Evolutionary conservation across 371 early-diverging fungal species (phyloP), one percentile per base, ranked within the genome.

Genomic region (Encephalitozoon cuniculi): DNA sequence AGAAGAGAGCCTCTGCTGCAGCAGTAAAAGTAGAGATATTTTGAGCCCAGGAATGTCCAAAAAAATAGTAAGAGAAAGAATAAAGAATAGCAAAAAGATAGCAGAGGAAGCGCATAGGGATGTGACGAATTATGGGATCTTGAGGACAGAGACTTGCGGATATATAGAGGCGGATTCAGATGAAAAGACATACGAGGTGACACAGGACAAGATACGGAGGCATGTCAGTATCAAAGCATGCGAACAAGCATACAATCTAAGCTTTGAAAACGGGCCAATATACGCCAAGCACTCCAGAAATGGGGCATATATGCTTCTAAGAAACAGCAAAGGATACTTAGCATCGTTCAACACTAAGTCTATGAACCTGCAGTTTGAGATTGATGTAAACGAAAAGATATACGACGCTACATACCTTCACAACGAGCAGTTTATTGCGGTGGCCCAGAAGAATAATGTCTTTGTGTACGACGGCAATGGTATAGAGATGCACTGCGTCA

Each of bases 401-500:
- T 89, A 92, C 21, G 95, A 92, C 86, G 93, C 94, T 18, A 74
- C 41, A 34, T 74, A 54, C 65, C 69, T 95, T 28, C 94, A 97
- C 82, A 93, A 94, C 84, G 93, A 95, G 85, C 90, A 88, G n/a
- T 86, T 94, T 88, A 91, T 93, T 83, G 97, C 97, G 2, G 92
- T 90, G 12, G 96, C 96, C 23, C 96, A 98, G 87, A 92, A 92
- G 83, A 89, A 92, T 83, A 89, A 90, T 78, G 91, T 92, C 0
- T 98, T 91, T 77, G 92, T 96, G 66, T 98, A 98, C 83, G 94
- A 96, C 85, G 87, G 90, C 70, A 87, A 87, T 4, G 97, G 98
- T 26, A 83, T 90, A 21, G 98, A 98, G 85, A 82, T 96, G 30
- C 97, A 98, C 84, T 90, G 91, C 55, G 79, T 96, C 75, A 86